Evolutionary conservation across 73 alveolate genomes (phyloP), one percentile per base, ranked within the genome.

Genomic region (Breviolum minutum): DNA sequence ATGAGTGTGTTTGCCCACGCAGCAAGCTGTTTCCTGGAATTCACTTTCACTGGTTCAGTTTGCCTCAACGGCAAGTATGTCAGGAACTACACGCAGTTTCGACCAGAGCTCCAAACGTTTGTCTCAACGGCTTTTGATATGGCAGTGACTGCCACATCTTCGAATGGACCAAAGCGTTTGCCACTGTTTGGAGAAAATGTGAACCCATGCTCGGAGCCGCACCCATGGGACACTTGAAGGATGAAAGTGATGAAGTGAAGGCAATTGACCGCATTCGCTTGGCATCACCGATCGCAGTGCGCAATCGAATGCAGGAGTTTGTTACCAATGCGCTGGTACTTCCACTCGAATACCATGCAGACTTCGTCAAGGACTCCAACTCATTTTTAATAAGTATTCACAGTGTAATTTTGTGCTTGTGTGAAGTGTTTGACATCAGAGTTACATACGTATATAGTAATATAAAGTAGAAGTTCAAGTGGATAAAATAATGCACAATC

Each of bases 61-160:
- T 66, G 71, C 71, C 19, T 81, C 71, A 81, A 81, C 30, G 90
- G 90, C 32, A 40, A 81, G 71, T 81, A 48, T 60, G 70, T 60
- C 16, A 26, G 70, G 54, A 3, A 30, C 13, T 81, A 81, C 90
- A 54, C 71, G 8, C 10, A 16, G 11, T 81, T 81, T 70, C 16
- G 90, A 54, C 71, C 40, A 8, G 90, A 81, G 19, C 11, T 81
- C 71, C 17, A 10, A 27, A 81, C 90, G 14, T 81, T 81, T 22
- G 54, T 60, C 30, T 13, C 90, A 7, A 81, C 90, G 10, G 90
- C 71, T 2, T 81, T 66, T 60, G 90, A 40, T 66, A 27, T 54
- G 30, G 90, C 90, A 17, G 17, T 68, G 77, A 68, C 77, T 17
- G 17, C 77, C 17, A 17, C 77, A 68, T 17, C n/a, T 68, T 17